phyloP scores from a whole-genome alignment of 768 basidiomycete species.

The Lactarius indigo region DNA sequence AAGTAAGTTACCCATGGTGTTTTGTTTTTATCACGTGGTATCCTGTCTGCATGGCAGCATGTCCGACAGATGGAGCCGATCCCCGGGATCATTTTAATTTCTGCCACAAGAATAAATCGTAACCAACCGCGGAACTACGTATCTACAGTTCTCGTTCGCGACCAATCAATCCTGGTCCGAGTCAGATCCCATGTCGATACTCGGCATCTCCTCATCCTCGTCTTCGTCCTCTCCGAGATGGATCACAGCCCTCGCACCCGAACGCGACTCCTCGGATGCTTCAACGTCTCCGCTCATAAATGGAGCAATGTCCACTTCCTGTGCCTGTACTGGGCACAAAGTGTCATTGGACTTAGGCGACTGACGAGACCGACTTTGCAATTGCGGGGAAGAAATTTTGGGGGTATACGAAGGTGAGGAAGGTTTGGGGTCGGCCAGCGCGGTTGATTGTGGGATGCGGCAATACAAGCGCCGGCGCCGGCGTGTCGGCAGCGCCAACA shows the following conservation, averaged over 20 bases:
- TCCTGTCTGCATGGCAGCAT: too few species aligned
- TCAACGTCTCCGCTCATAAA: neutral
- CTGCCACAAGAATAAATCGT: neutral
- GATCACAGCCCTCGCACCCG: neutral
- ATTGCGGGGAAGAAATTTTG: neutral
- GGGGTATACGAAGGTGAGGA: neutral
- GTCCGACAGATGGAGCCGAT: too few species aligned
- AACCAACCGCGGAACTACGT: neutral
- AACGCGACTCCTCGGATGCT: neutral
- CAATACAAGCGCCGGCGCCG: neutral
- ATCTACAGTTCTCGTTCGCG: neutral
- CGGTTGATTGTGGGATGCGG: neutral
- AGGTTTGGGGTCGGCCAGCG: neutral
- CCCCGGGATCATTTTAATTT: too few species aligned
- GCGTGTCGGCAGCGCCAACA: neutral
- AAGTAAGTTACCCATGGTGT: too few species aligned
- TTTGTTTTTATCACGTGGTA: too few species aligned
- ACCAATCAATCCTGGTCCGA: constrained; percentile 50
- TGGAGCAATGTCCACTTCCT: neutral
- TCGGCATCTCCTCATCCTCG: constrained; percentile 72
- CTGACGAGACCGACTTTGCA: neutral
- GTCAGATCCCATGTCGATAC: constrained; percentile 76
- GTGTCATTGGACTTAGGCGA: neutral
- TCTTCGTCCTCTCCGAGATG: constrained; percentile 37
- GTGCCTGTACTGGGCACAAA: neutral